A percentile compares a stretch with the other conserved stretches of the same genome.
phyloP scores from a whole-genome alignment of 371 early-diverging fungal species.

The Mortierella sp. region DNA sequence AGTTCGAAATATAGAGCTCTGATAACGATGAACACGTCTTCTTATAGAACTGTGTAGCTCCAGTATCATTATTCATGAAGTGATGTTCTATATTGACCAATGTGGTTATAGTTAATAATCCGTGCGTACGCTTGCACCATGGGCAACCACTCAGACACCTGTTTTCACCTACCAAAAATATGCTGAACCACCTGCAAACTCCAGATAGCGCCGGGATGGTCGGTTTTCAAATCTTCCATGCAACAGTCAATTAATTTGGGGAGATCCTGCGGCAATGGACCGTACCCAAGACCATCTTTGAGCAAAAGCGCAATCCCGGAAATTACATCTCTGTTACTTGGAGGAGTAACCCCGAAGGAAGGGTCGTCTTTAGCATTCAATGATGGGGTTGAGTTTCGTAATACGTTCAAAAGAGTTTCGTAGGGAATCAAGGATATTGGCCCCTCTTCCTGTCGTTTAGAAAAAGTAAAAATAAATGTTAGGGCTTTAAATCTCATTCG shows the following conservation, averaged over 20 bases:
- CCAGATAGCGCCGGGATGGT: conserved; percentile 61
- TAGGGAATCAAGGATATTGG: conserved; percentile 54
- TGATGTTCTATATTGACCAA: conserved; percentile 22
- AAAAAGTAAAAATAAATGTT: not conserved
- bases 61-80: conserved; percentile 19
- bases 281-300: conserved; percentile 50
- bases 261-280: conserved; percentile 46
- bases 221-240: conserved; percentile 43
- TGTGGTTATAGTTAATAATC: not conserved
- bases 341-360: conserved; percentile 27
- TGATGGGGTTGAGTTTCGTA: conserved; percentile 51
- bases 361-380: conserved; percentile 43
- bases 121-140: not conserved
- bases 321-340: conserved; percentile 50
- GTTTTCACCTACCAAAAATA: conserved; percentile 41
- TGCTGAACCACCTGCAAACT: conserved; percentile 53
- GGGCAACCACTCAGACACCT: not conserved
- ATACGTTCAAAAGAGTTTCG: conserved; percentile 56
- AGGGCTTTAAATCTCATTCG: too few relatives aligned
- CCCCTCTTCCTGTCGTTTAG: conserved; percentile 29
- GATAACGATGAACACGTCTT: conserved; percentile 28
- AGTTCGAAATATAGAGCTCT: conserved; percentile 35
- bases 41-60: conserved; percentile 18
- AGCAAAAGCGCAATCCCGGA: conserved; percentile 38
- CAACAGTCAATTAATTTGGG: conserved; percentile 40